Conservation (phyloP, 139 green algal genomes). For the Deuterostichococcus epilithicus region DNA sequence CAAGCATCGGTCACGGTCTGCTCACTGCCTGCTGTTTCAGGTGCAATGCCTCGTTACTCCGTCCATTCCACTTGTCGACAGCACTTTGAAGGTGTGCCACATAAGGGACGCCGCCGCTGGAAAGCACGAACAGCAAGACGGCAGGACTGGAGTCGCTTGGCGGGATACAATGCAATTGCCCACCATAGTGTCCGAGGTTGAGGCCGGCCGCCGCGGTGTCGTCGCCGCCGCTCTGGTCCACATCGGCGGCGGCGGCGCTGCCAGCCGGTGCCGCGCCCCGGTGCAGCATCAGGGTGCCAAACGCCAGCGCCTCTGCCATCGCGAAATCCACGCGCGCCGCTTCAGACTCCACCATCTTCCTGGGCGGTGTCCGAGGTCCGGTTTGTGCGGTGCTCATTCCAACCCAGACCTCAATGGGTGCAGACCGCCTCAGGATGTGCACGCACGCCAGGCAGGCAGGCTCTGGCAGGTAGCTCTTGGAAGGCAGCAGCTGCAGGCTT, state of each 20-base stretch:
- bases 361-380: no score
- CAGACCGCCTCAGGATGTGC: no score
- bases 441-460: background rate
- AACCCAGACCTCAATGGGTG: no score
- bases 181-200: slow-evolving; percentile 45
- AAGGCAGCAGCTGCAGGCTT: background rate
- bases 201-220: slow-evolving; percentile 20
- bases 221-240: slow-evolving; percentile 1
- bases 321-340: slow-evolving; percentile 59
- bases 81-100: no score
- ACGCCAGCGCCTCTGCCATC: slow-evolving; percentile 74
- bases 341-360: slow-evolving; percentile 36
- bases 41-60: no score
- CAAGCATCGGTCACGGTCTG: no score
- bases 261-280: slow-evolving; percentile 1
- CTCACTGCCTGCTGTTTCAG: no score
- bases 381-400: no score
- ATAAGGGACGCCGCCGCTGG: no score
- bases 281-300: slow-evolving; percentile 61
- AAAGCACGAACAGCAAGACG: no score
- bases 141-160: no score
- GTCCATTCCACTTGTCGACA: no score
- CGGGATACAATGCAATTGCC: background rate
- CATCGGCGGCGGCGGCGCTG: background rate
- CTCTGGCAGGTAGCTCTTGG: background rate